phyloP scores from a whole-genome alignment of 495 filamentous ascomycete species.

The Penicillium nucicola region DNA sequence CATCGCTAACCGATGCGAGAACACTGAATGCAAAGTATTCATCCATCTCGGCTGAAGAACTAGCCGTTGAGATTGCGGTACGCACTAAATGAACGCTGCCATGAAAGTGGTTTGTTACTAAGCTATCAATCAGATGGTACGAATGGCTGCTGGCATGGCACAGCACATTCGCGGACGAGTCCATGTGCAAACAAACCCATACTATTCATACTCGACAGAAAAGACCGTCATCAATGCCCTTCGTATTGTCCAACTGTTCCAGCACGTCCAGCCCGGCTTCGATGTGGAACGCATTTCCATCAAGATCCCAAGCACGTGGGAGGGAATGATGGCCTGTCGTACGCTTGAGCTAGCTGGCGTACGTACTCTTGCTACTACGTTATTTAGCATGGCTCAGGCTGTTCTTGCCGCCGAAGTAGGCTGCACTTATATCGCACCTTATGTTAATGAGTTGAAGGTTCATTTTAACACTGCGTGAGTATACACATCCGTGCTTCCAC shows the following conservation, averaged over 20 bases:
- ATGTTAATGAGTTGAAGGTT: constrained; percentile 62
- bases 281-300: constrained; percentile 52
- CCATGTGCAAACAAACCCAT: constrained; percentile 63
- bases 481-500: neutral
- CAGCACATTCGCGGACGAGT: constrained; percentile 51
- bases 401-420: constrained; percentile 52
- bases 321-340: constrained; percentile 60
- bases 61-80: constrained; percentile 57
- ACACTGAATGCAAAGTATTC: constrained; percentile 30
- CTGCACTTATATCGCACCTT: constrained; percentile 60
- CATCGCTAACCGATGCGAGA: constrained; percentile 42
- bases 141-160: constrained; percentile 49
- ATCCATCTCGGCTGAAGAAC: constrained; percentile 40
- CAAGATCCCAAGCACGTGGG: constrained; percentile 63
- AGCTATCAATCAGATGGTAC: constrained; percentile 39
- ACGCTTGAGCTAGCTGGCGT: constrained; percentile 51
- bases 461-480: constrained; percentile 54
- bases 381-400: constrained; percentile 59
- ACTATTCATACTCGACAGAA: constrained; percentile 48
- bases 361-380: constrained; percentile 56
- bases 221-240: constrained; percentile 54
- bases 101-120: neutral
- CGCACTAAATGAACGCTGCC: neutral
- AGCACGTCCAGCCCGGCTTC: constrained; percentile 45
- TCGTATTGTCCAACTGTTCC: constrained; percentile 51